Evolutionary conservation across 225 moss, liverwort and hornwort genomes (phyloP), one percentile per base, ranked within the genome.

Genomic region (Sphagnum contortum): DNA sequence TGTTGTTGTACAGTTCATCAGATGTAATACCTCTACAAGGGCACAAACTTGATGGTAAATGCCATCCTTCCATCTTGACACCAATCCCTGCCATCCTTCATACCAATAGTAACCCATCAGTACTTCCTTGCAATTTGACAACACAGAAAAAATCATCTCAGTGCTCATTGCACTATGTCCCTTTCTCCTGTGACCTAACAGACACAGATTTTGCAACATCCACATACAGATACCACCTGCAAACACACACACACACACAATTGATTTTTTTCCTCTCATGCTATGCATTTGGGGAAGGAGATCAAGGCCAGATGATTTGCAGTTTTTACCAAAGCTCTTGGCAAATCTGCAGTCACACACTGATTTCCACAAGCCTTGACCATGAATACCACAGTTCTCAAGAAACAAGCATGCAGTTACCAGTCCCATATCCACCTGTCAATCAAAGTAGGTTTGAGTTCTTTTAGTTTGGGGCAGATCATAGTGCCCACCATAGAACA

Each of bases 321-420:
- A 29, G 29, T 29, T 29, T 29, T 29, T 29, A 29, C 29, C 29
- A 29, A 29, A 29, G 29, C 29, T 29, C 29, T 29, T 29, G 29
- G 29, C 29, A 29, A 29, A 29, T 29, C 29, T 77, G 76, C 92
- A 98, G 64, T 68, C 68, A 73, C 96, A 98, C 44, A 72, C 74
- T 2, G 83, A 81, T 76, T 57, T 64, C 96, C 93, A 93, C 8
- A 90, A 5, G 46, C 83, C 85, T 63, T 67, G 65, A 14, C 80
- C 78, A 64, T 98, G 96, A 50, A 98, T 77, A 48, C 68, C 73
- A 72, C 83, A 83, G 4, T 69, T 64, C 62, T 87, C 77, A 4
- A 98, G 60, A 62, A 86, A 77, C 4, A 73, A 77, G 73, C 93
- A 98, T 8, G 67, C 55, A 3, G 81, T 78, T 56, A 73, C 64